Conservation (phyloP, 768 basidiomycete species). For the Paxillus involutus region DNA sequence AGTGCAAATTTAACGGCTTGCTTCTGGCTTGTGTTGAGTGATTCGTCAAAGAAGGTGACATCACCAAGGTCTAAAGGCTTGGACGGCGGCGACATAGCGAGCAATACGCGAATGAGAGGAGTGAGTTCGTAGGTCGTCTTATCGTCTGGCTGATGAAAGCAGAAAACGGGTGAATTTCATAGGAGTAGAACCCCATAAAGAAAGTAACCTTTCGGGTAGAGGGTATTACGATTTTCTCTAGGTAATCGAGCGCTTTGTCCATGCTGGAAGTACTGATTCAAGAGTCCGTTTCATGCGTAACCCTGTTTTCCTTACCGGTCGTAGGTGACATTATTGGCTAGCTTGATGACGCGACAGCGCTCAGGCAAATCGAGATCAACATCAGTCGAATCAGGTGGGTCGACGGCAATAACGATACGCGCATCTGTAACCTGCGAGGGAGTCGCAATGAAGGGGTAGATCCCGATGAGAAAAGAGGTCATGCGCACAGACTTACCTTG, state of each 20-base stretch:
- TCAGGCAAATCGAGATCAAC: constrained; percentile 82
- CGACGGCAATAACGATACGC: constrained; percentile 77
- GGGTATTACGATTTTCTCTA: constrained; percentile 47
- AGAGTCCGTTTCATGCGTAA: neutral
- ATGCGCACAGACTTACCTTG: constrained; percentile 46
- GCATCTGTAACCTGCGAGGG: constrained; percentile 69
- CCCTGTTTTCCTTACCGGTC: constrained; percentile 53
- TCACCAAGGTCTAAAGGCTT: constrained; percentile 34
- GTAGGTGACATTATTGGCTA: constrained; percentile 91
- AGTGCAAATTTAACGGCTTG: constrained; percentile 83
- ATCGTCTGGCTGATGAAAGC: constrained; percentile 33
- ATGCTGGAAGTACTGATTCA: constrained; percentile 54
- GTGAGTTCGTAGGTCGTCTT: constrained; percentile 45
- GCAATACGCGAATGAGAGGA: constrained; percentile 63
- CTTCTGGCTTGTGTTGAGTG: constrained; percentile 82
- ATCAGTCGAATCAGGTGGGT: constrained; percentile 55
- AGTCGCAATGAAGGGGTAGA: neutral
- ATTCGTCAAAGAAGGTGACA: constrained; percentile 70
- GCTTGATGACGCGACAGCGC: constrained; percentile 79
- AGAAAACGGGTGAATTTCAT: neutral
- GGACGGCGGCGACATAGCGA: constrained; percentile 60
- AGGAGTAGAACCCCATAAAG: neutral
- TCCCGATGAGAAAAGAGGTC: neutral
- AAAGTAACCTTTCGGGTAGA: constrained; percentile 22
- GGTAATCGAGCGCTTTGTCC: constrained; percentile 75